phyloP scores from a whole-genome alignment of 2,329 filamentous ascomycete genomes.

The Colletotrichum shisoi region DNA sequence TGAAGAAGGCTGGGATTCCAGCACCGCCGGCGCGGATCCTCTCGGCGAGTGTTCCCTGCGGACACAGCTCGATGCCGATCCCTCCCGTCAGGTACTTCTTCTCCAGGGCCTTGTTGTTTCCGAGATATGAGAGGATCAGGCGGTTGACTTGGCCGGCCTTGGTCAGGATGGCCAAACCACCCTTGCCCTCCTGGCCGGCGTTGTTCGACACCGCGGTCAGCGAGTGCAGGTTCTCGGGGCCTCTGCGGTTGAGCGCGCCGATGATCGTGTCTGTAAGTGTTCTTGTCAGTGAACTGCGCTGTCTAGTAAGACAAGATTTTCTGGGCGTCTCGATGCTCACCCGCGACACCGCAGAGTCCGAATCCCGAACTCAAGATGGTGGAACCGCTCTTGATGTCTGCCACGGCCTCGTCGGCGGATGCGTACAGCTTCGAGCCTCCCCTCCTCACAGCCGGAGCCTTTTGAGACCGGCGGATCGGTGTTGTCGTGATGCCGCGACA shows the following conservation, averaged over 20 bases:
- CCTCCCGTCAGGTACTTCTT: conserved; percentile 77
- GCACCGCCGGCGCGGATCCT: conserved; percentile 75
- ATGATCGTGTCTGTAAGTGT: conserved; percentile 70
- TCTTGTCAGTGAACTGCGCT: neutral
- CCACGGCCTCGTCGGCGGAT: conserved; percentile 72
- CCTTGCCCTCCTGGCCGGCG: conserved; percentile 72
- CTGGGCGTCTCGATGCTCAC: conserved; percentile 51
- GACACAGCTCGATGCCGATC: conserved; percentile 77
- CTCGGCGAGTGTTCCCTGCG: conserved; percentile 78
- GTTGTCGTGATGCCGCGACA: conserved; percentile 34
- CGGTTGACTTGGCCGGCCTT: conserved; percentile 74
- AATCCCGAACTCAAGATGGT: conserved; percentile 80
- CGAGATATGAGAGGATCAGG: conserved; percentile 78
- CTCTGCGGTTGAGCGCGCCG: conserved; percentile 68
- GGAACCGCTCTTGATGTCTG: conserved; percentile 73
- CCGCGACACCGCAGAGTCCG: conserved; percentile 79
- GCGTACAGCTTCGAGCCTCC: conserved; percentile 58
- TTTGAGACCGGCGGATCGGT: conserved; percentile 16
- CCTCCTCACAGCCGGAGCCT: conserved; percentile 41
- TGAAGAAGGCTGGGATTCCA: conserved; percentile 83
- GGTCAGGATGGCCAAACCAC: conserved; percentile 73
- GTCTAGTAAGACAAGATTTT: neutral
- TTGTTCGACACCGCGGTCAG: conserved; percentile 84
- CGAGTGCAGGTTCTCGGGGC: conserved; percentile 67
- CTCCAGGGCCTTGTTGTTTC: conserved; percentile 79